Evolutionary conservation across 805 yeast genomes (phyloP), one percentile per base, ranked within the genome.

Genomic region (Schizosaccharomyces japonicus): DNA sequence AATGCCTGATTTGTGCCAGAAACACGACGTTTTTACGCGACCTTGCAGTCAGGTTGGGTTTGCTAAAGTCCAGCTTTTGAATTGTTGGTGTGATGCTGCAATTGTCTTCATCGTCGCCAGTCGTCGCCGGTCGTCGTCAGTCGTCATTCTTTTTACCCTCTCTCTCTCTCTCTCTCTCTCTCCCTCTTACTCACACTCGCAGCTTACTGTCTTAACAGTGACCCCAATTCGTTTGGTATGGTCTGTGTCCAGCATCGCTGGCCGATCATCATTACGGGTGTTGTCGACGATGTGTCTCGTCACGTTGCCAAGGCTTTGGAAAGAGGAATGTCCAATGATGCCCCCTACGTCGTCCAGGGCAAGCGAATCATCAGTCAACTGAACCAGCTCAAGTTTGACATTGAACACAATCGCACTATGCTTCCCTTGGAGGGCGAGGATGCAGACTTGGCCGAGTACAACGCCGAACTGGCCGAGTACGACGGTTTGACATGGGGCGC

Each of bases 401-500:
- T 42, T 6, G 30, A 42, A 21, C 46, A 42, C 33, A 42, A 42
- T 21, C 31, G 33, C 19, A 28, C 46, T n/a, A 13, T 42, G 33
- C 5, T 19, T 3, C 46, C 36, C 17, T n/a, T 42, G n/a, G 33
- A 26, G 21, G 46, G 46, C 11, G 32, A 42, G 1, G 31, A 13
- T 6, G 13, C 31, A 6, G 48, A 55, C n/a, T 63, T 67, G 39
- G 58, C 60, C 10, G 64, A 72, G 5, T 85, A 73, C 64, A 81
- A 87, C 62, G 69, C 67, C 3, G 68, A 71, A 31, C 62, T 76
- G 54, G 57, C 55, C 23, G 52, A 57, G 25, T 54, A 64, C 7
- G 54, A 50, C 2, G 56, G 59, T 8, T 56, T 69, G 47, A 72
- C 80, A 13, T 90, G 95, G 95, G 63, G 66, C 44, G 68, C 77